Conservation (phyloP, 163 green algal genomes). For the Prototheca wickerhamii region DNA sequence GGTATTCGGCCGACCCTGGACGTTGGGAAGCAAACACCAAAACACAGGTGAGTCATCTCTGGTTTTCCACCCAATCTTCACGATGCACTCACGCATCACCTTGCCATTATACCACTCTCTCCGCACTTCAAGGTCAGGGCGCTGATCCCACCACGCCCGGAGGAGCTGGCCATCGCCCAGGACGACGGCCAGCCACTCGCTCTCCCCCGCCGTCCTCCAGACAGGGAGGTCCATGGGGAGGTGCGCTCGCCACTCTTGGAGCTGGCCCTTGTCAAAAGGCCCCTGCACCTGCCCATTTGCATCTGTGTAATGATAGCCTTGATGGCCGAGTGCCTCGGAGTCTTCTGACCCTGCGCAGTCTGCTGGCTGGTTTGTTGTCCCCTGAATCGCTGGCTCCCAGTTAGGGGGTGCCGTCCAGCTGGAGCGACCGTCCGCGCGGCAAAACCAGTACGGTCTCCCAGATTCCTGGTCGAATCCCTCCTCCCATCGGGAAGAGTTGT, state of each 20-base stretch:
- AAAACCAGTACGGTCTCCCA: slow-evolving; percentile 3
- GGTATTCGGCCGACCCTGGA: too few species aligned
- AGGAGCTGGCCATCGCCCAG: slow-evolving; percentile 7
- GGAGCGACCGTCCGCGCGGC: background rate
- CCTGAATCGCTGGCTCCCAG: background rate
- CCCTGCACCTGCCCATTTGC: background rate
- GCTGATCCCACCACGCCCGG: slow-evolving; percentile 2
- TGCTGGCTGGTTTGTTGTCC: too few species aligned
- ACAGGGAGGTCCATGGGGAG: slow-evolving; percentile 20
- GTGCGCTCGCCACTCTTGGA: slow-evolving; percentile 7
- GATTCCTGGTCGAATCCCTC: background rate
- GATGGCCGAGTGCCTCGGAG: background rate
- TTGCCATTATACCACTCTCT: too few species aligned
- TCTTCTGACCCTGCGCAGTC: too few species aligned
- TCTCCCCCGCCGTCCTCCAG: background rate
- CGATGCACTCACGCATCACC: too few species aligned
- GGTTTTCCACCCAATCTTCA: too few species aligned
- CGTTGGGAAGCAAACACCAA: too few species aligned
- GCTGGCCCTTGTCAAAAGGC: slow-evolving; percentile 10
- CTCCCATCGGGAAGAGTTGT: background rate
- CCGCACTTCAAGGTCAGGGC: background rate
- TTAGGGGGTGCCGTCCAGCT: background rate
- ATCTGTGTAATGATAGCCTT: slow-evolving; percentile 8
- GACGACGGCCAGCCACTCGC: background rate
- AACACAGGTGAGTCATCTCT: too few species aligned